phyloP scores from a whole-genome alignment of 2,329 filamentous ascomycete species.

The Alternaria hordeiaustralica region DNA sequence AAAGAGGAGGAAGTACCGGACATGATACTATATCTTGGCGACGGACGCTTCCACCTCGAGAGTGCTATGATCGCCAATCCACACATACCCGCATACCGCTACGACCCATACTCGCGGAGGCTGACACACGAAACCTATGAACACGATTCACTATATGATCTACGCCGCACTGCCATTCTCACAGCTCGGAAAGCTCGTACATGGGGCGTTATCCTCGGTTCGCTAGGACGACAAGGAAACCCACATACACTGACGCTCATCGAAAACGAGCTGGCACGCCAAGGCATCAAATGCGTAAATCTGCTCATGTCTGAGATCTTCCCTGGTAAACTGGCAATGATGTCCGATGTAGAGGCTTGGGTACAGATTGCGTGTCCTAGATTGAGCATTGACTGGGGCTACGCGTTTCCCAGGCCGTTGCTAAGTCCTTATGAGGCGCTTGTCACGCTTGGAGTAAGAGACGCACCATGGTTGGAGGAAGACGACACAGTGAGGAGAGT shows the following conservation, averaged over 20 bases:
- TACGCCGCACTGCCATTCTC: conserved; percentile 78
- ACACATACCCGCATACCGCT: conserved; percentile 85
- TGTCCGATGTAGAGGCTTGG: conserved; percentile 95
- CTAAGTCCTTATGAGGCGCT: conserved; percentile 95
- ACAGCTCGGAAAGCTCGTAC: conserved; percentile 78
- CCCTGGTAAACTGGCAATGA: conserved; percentile 90
- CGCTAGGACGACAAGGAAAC: conserved; percentile 92
- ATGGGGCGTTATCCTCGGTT: conserved; percentile 95
- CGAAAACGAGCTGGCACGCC: conserved; percentile 73
- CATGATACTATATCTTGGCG: conserved; percentile 85
- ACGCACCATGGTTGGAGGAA: conserved; percentile 71
- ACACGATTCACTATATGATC: conserved; percentile 85
- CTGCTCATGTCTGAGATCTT: conserved; percentile 94
- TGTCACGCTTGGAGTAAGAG: conserved; percentile 79
- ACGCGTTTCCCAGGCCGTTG: conserved; percentile 87
- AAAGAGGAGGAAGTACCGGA: conserved; percentile 60
- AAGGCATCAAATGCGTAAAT: conserved; percentile 82
- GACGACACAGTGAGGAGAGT: conserved; percentile 27
- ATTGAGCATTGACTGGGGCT: conserved; percentile 98
- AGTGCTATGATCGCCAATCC: conserved; percentile 99
- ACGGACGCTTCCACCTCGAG: conserved; percentile 94
- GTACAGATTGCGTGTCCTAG: conserved; percentile 98
- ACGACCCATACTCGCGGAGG: conserved; percentile 93
- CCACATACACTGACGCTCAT: conserved; percentile 89
- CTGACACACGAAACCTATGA: conserved; percentile 91